These are phyloP conservation scores for Phytophthora palmivora DNA, from an alignment of 352 stramenopile genomes.

Conservation along the genomic window DNA sequence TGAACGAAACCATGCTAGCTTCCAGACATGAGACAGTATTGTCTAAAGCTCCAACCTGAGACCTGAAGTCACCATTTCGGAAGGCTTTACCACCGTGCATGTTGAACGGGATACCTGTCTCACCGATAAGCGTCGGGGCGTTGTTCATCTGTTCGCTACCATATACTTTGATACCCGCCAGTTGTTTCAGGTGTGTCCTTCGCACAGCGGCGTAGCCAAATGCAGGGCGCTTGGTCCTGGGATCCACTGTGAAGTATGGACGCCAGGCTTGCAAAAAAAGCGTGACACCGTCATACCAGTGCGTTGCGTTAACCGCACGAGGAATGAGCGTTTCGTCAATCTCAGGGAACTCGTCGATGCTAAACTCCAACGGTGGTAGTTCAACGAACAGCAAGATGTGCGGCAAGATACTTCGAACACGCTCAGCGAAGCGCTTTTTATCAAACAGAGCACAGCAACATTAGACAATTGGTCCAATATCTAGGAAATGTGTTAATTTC, in stretches of 20 bases:
- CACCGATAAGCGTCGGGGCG: slow-evolving; percentile 70
- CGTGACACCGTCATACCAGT: slow-evolving; percentile 93
- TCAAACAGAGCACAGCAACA: slow-evolving; percentile 7
- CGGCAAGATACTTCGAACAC: slow-evolving; percentile 67
- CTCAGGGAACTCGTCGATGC: slow-evolving; percentile 66
- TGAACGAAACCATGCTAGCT: slow-evolving; percentile 78
- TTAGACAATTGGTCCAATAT: slow-evolving; percentile 2
- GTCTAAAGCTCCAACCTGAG: slow-evolving; percentile 65
- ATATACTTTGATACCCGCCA: slow-evolving; percentile 63
- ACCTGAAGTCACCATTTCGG: slow-evolving; percentile 50
- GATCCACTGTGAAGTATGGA: slow-evolving; percentile 81
- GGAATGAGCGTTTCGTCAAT: slow-evolving; percentile 63
- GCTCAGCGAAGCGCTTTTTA: slow-evolving; percentile 56
- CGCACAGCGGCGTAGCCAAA: slow-evolving; percentile 71
- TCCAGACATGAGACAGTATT: slow-evolving; percentile 74
- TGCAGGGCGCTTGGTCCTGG: slow-evolving; percentile 62
- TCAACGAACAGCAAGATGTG: slow-evolving; percentile 82
- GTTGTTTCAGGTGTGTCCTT: slow-evolving; percentile 62
- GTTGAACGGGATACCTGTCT: slow-evolving; percentile 79
- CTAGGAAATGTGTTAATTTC: not conserved
- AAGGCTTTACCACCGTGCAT: slow-evolving; percentile 57
- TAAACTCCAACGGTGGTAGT: slow-evolving; percentile 81
- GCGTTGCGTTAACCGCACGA: slow-evolving; percentile 83
- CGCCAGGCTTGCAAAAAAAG: slow-evolving; percentile 80
- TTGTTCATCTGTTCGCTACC: slow-evolving; percentile 57